phyloP scores from a whole-genome alignment of 345 rosid species.

The Schrenkiella parvula region DNA sequence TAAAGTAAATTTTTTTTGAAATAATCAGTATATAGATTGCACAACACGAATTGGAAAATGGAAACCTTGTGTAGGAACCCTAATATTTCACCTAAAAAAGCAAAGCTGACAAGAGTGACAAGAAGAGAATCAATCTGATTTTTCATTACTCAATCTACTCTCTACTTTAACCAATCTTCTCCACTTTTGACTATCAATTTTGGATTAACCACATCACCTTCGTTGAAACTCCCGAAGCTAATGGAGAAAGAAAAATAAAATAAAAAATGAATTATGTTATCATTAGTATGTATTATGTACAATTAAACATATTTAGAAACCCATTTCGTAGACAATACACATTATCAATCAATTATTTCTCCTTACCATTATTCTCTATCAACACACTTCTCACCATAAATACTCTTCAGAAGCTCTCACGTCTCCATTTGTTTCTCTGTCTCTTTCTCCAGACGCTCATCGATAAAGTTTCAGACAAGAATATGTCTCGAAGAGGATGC shows the following conservation, averaged over 20 bases:
- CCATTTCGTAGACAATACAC: not conserved
- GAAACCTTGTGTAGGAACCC: conserved; percentile 7
- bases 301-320: not conserved
- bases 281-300: not conserved
- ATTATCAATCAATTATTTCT: not conserved
- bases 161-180: not conserved
- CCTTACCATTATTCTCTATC: conserved; percentile 4
- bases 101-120: conserved; percentile 19
- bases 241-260: not conserved
- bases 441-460: not conserved
- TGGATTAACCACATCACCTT: not conserved
- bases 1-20: not conserved
- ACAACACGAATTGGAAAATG: not conserved
- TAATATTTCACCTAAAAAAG: conserved; percentile 3
- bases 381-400: conserved; percentile 35
- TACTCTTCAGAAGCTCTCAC: conserved; percentile 32
- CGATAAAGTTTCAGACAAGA: conserved; percentile 12
- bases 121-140: conserved; percentile 13
- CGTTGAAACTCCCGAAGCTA: not conserved
- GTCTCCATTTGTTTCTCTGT: conserved; percentile 19
- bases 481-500: conserved; percentile 58
- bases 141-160: not conserved
- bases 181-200: conserved; percentile 4
- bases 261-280: not conserved
- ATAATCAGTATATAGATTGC: not conserved